Conservation (phyloP, 2,329 filamentous ascomycete genomes). For the Phaeophleospora eucalypticola region DNA sequence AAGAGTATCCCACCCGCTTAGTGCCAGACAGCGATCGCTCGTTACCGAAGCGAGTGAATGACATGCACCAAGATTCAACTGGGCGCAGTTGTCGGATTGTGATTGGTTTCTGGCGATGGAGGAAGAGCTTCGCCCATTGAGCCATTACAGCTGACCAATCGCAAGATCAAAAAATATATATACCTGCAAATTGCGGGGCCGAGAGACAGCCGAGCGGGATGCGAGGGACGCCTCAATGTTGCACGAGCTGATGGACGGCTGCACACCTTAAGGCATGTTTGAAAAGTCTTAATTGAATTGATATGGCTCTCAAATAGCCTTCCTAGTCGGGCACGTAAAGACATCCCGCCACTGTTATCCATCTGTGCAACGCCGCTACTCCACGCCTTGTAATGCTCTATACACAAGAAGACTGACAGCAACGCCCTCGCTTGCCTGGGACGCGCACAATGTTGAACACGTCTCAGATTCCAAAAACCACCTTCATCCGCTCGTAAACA, state of each 20-base stretch:
- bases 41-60: conserved; percentile 2
- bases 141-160: neutral
- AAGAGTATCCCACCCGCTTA: conserved; percentile 2
- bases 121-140: neutral
- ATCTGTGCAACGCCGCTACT: neutral
- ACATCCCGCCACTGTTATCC: too few species aligned
- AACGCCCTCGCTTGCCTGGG: neutral
- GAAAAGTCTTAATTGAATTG: neutral
- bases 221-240: too few species aligned
- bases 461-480: conserved; percentile 46
- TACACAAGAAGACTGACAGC: neutral
- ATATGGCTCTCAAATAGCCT: too few species aligned
- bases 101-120: neutral
- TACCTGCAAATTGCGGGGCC: neutral
- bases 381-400: neutral
- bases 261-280: neutral
- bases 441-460: neutral
- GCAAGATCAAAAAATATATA: neutral
- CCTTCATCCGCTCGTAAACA: conserved; percentile 62
- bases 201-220: neutral
- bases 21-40: conserved; percentile 1
- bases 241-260: too few species aligned
- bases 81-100: neutral
- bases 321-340: neutral
- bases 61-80: neutral